Percentiles rank a stretch among this genome's conserved stretches.
These are phyloP conservation scores for Bathelium albidoporum DNA, from an alignment of 495 filamentous ascomycete species.

Conservation along the genomic window DNA sequence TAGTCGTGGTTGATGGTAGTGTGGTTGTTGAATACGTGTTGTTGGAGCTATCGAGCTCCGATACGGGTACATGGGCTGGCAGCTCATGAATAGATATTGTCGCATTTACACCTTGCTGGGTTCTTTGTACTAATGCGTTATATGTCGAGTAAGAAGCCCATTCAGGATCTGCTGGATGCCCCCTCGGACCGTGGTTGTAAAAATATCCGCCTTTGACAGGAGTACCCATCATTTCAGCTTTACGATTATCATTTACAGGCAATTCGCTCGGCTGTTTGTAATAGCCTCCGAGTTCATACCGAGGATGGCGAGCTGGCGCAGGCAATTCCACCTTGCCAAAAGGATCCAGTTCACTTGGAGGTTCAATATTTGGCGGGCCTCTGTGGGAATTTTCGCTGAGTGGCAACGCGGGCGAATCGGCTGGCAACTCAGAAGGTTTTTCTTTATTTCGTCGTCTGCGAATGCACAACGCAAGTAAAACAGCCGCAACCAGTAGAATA, in stretches of 20 bases:
- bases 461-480: not conserved
- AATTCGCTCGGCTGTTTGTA: not conserved
- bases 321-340: not conserved
- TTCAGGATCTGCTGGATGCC: not conserved
- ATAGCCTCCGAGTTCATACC: not conserved
- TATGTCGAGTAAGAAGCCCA: not conserved
- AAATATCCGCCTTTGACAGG: not conserved
- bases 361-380: not conserved
- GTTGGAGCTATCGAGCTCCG: not conserved
- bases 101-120: not conserved
- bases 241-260: not conserved
- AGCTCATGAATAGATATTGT: not conserved
- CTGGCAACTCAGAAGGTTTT: not conserved
- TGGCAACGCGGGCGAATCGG: not conserved
- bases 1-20: not conserved
- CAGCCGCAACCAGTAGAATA: not conserved
- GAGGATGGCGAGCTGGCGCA: not conserved
- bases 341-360: not conserved
- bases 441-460: conserved; percentile 2
- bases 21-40: not conserved
- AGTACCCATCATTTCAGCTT: not conserved
- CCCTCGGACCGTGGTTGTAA: not conserved
- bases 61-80: not conserved
- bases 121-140: not conserved
- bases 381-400: not conserved